Percentiles rank a stretch among this genome's conserved stretches.
Evolutionary conservation across 345 rosid species (phyloP).

Genomic region (Barbarea vulgaris): DNA sequence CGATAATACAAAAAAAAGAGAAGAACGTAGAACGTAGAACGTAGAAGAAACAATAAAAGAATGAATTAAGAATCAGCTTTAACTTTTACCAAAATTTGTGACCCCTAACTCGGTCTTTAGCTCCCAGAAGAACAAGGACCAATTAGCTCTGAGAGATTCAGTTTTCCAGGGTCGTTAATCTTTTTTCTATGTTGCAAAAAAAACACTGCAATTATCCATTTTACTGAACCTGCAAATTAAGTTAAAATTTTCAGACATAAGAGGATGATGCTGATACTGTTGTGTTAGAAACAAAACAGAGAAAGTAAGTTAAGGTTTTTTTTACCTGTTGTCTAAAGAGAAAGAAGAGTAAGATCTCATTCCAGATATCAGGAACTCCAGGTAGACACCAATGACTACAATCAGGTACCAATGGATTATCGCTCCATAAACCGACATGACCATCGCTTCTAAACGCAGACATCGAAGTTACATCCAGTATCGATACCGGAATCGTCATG

Average conservation of each 20-base stretch:
- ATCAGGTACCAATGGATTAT: slow-evolving; percentile 65
- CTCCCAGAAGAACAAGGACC: slow-evolving; percentile 5
- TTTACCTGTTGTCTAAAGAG: slow-evolving; percentile 44
- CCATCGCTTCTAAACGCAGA: slow-evolving; percentile 82
- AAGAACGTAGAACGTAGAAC: slow-evolving; percentile 17
- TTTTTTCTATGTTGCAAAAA: slow-evolving; percentile 9
- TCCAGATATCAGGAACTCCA: slow-evolving; percentile 90
- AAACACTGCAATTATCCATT: slow-evolving; percentile 9
- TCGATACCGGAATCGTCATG: slow-evolving; percentile 61
- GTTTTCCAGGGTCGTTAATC: slow-evolving; percentile 29
- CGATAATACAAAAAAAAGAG: slow-evolving; percentile 4
- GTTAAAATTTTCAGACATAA: not conserved
- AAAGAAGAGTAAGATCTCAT: slow-evolving; percentile 68
- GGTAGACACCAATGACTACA: slow-evolving; percentile 99
- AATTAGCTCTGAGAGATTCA: slow-evolving; percentile 21
- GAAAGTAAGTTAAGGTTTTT: not conserved
- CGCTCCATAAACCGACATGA: slow-evolving; percentile 83
- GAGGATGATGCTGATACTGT: not conserved
- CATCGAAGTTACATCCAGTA: slow-evolving; percentile 73
- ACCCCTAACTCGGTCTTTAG: slow-evolving; percentile 13
- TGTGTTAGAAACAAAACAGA: not conserved
- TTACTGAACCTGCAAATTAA: slow-evolving; percentile 28
- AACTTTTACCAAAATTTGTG: slow-evolving; percentile 12
- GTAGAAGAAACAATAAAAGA: slow-evolving; percentile 31
- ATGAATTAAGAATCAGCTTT: slow-evolving; percentile 31